Evolutionary conservation across 2,329 filamentous ascomycete species (phyloP).

Genomic region (Fusarium illudens): DNA sequence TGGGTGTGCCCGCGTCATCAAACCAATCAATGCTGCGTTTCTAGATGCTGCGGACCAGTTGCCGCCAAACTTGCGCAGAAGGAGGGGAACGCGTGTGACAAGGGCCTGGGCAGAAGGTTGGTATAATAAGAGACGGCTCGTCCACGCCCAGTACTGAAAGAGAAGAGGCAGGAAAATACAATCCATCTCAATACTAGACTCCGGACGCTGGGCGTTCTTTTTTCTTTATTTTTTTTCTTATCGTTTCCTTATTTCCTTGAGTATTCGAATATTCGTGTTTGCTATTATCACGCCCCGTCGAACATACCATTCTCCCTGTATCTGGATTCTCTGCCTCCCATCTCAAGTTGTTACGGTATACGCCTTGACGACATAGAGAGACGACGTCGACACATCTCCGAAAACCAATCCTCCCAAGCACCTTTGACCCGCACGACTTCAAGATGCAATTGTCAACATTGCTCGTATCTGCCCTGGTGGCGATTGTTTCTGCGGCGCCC

Average conservation of each 20-base stretch:
- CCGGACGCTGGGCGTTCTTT: slow-evolving; percentile 34
- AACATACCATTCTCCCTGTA: slow-evolving; percentile 9
- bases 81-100: slow-evolving; percentile 13
- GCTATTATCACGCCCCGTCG: slow-evolving; percentile 12
- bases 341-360: slow-evolving; percentile 22
- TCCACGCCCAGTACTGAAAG: slow-evolving; percentile 20
- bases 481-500: slow-evolving; percentile 59
- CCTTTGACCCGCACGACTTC: slow-evolving; percentile 17
- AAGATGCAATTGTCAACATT: slow-evolving; percentile 62
- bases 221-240: slow-evolving; percentile 28
- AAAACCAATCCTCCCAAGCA: slow-evolving; percentile 5
- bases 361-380: slow-evolving; percentile 24
- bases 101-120: slow-evolving; percentile 19
- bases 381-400: slow-evolving; percentile 17
- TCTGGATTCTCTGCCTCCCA: slow-evolving; percentile 22
- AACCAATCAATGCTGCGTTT: slow-evolving; percentile 1
- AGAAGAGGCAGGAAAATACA: slow-evolving; percentile 31
- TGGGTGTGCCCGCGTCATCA: background rate
- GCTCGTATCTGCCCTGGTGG: slow-evolving; percentile 55
- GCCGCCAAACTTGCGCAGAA: slow-evolving; percentile 14
- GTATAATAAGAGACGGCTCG: slow-evolving; percentile 41
- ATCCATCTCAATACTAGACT: slow-evolving; percentile 29
- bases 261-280: slow-evolving; percentile 18
- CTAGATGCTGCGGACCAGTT: slow-evolving; percentile 2
- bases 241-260: slow-evolving; percentile 39